Base-by-base conservation (phyloP, 2,329 filamentous ascomycete species). In the Pseudogymnoascus verrucosus region DNA sequence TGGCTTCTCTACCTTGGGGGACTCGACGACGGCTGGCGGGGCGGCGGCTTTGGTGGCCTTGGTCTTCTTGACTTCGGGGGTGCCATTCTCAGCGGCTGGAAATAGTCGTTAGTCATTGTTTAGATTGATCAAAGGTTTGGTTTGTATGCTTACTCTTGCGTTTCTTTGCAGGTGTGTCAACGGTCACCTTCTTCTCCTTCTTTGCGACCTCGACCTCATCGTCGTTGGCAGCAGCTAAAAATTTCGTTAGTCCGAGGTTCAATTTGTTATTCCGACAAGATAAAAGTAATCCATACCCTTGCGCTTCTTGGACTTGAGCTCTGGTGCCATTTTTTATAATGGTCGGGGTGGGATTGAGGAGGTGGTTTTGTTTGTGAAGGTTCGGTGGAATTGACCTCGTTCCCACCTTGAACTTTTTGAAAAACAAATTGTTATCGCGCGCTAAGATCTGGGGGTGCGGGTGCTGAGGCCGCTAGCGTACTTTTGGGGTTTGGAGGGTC, bases 221-320 rank as follows among this genome's bases (percentile, higher is more conserved):
- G 59, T 73, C 70, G 47, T 73, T 72, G 61, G 74, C 71, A 34
- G 76, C 74, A 69, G 75, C 74, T 74, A 51, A 21, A 28, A 21
- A 54, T 60, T 68, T 65, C 66, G 65, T 67, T 62, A 68, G 63
- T 14, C 65, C 39, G 26, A 60, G 42, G 26, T 34, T 34, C 51
- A 57, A 57, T 57, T 28, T 1, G 28, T 12, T 19, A 57, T 34
- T 59, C n/a, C 11, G 63, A 57, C n/a, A 3, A 34, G 1, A 34
- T 4, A 14, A 19, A 57, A 5, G 6, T 42, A 11, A 3, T 67
- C 66, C 68, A 63, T 73, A 80, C 80, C 78, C 71, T 82, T 83
- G 74, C 80, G 79, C 79, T 84, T 84, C 72, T 81, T 84, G 42
- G 75, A 76, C 69, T 81, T 82, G 67, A 76, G 75, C 70, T 81